Evolutionary conservation across 192 early-diverging fungal species (phyloP), one percentile per base, ranked within the genome.

Genomic region (Ambispora gerdemannii): DNA sequence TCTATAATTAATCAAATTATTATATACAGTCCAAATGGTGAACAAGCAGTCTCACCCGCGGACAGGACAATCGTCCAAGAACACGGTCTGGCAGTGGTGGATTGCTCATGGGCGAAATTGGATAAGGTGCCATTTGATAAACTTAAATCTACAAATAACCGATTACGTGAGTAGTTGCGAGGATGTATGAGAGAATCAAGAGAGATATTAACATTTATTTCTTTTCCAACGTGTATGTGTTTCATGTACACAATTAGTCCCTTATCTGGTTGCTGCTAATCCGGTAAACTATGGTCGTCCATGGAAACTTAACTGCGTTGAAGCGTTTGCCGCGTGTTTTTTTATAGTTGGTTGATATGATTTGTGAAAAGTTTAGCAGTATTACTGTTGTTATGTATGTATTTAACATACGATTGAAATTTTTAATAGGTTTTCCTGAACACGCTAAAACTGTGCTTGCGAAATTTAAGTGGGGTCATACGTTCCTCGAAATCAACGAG

Each of bases 221-320:
- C 35, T 72, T 15, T 53, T 63, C 68, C 24, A 28, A 50, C 50
- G 27, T 63, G 7, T 15, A 15, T 10, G 38, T 43, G 6, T 43
- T 63, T 4, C 32, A 13, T 63, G 13, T 7, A 2, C 24, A 33
- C 28, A 15, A 13, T 3, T 80, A 89, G 87, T 99, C 50, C 97
- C 97, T 0, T 98, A 94, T 62, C 81, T 99, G 61, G 88, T 98
- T 10, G 97, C 97, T 0, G 90, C 95, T 2, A 99, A 99, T 73
- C 93, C 95, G 3, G 95, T 97, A 53, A 99, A 99, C 77, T 98
- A 99, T 78, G 97, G 97, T 25, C 88, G 87, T 63, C 95, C 96
- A 20, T 95, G 89, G 88, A 92, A 93, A 62, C 81, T 99, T 67
- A 99, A 98, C 77, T 98, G 95, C 79, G 97, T 89, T 17, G 97